phyloP scores from a whole-genome alignment of 169 alveolate genomes.

The Eimeria praecox region DNA sequence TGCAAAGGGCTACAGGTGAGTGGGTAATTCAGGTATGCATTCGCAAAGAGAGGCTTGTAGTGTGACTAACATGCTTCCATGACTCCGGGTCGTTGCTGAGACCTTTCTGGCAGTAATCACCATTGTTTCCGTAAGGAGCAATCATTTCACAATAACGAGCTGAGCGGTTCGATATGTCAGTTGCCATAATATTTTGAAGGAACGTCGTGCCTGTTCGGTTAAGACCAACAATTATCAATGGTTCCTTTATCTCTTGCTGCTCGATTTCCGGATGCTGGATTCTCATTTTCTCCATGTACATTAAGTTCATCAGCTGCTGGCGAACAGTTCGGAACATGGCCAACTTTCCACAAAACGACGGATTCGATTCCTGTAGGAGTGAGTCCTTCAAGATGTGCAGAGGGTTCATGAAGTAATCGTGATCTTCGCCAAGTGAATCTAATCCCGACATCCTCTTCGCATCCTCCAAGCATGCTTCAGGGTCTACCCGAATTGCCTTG shows the following conservation, averaged over 20 bases:
- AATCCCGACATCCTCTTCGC: conserved; percentile 80
- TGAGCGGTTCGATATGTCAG: conserved; percentile 79
- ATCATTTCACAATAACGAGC: conserved; percentile 82
- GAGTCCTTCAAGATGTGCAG: conserved; percentile 77
- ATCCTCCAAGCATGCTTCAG: conserved; percentile 81
- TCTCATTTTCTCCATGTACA: conserved; percentile 77
- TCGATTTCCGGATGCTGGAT: conserved; percentile 77
- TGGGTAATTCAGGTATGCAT: background rate
- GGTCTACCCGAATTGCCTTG: conserved; percentile 81
- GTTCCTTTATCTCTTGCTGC: conserved; percentile 56
- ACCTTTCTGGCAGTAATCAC: conserved; percentile 79
- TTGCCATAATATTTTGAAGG: conserved; percentile 81
- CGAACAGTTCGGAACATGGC: conserved; percentile 79
- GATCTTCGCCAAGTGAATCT: conserved; percentile 68
- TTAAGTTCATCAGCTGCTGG: conserved; percentile 81
- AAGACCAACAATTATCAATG: conserved; percentile 82
- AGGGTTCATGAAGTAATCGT: conserved; percentile 80
- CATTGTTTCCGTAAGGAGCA: conserved; percentile 82
- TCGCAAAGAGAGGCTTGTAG: background rate
- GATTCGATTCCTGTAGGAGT: conserved; percentile 70
- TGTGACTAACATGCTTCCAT: conserved; percentile 78
- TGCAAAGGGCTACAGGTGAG: background rate
- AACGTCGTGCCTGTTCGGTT: conserved; percentile 84
- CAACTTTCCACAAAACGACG: conserved; percentile 80
- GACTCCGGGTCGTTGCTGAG: conserved; percentile 81